Evolutionary conservation across 1,284 basidiomycete species (phyloP).

Genomic region (Fomitopsis palustris): DNA sequence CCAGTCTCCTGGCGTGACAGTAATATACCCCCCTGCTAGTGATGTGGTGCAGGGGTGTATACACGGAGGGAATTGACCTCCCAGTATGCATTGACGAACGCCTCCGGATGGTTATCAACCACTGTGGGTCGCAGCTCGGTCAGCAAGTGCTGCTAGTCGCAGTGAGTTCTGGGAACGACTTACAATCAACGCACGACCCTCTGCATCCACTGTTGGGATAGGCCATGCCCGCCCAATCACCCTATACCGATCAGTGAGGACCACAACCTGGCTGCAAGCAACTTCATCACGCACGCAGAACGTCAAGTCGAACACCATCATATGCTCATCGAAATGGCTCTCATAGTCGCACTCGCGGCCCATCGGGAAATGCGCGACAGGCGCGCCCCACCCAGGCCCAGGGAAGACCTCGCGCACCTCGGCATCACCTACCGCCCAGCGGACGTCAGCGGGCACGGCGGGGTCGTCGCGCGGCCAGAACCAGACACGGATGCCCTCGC

Average conservation of each 20-base stretch:
- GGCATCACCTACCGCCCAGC: slow-evolving; percentile 4
- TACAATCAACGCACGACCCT: slow-evolving; percentile 38
- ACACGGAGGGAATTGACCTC: slow-evolving; percentile 55
- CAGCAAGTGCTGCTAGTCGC: background rate
- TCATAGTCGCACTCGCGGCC: slow-evolving; percentile 37
- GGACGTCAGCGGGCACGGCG: slow-evolving; percentile 38
- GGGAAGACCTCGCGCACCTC: slow-evolving; percentile 25
- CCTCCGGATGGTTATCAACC: slow-evolving; percentile 50
- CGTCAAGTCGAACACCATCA: slow-evolving; percentile 49
- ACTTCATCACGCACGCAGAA: slow-evolving; percentile 42
- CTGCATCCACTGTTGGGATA: slow-evolving; percentile 32
- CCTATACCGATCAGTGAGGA: slow-evolving; percentile 28
- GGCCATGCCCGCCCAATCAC: slow-evolving; percentile 48
- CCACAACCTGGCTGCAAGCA: background rate
- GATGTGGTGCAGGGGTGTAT: slow-evolving; percentile 33
- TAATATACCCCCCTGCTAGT: no score
- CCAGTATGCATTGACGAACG: slow-evolving; percentile 61
- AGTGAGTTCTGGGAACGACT: slow-evolving; percentile 17
- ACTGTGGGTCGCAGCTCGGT: slow-evolving; percentile 27
- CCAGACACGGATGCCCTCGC: slow-evolving; percentile 46
- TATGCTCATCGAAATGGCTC: slow-evolving; percentile 45
- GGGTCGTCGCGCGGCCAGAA: slow-evolving; percentile 46
- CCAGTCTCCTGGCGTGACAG: no score
- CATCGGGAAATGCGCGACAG: slow-evolving; percentile 47
- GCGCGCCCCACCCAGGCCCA: slow-evolving; percentile 37